Evolutionary conservation across 305 asterid species (phyloP).

Genomic region (Striga hermonthica): DNA sequence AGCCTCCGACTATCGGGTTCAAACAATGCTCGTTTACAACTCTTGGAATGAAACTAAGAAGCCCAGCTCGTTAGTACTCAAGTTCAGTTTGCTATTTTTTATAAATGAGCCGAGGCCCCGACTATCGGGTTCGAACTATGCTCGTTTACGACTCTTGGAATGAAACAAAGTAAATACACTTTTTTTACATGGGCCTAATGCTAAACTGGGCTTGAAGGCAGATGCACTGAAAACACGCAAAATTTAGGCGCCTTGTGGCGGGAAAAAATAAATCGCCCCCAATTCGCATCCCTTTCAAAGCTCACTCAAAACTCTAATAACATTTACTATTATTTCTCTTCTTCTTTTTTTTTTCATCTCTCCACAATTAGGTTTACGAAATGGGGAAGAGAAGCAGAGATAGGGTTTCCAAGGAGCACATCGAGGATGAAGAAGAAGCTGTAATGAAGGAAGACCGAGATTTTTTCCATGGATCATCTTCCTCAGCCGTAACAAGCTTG

Average conservation of each 20-base stretch:
- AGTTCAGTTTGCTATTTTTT: too few species aligned
- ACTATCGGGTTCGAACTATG: too few species aligned
- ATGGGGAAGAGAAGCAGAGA: slow-evolving; percentile 65
- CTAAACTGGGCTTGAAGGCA: too few species aligned
- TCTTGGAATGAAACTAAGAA: too few species aligned
- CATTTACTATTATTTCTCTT: not conserved
- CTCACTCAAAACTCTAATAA: not conserved
- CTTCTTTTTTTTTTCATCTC: not conserved
- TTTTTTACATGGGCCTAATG: too few species aligned
- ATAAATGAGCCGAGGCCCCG: too few species aligned
- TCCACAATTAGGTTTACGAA: slow-evolving; percentile 26
- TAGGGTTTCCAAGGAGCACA: slow-evolving; percentile 53
- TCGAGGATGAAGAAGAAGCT: slow-evolving; percentile 42
- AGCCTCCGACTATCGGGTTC: too few species aligned
- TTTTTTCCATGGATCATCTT: slow-evolving; percentile 38
- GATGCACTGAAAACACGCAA: not conserved
- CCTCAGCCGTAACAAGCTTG: slow-evolving; percentile 53
- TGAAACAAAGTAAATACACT: too few species aligned
- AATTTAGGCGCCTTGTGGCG: slow-evolving; percentile 48
- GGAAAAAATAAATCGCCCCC: slow-evolving; percentile 41
- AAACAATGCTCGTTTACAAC: too few species aligned
- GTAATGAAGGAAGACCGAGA: slow-evolving; percentile 42
- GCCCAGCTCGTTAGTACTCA: too few species aligned
- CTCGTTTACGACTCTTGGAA: too few species aligned
- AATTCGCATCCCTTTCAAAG: slow-evolving; percentile 11